Evolutionary conservation across 495 filamentous ascomycete species (phyloP), one percentile per base, ranked within the genome.

Genomic region (Staphylotrichum longicolle): DNA sequence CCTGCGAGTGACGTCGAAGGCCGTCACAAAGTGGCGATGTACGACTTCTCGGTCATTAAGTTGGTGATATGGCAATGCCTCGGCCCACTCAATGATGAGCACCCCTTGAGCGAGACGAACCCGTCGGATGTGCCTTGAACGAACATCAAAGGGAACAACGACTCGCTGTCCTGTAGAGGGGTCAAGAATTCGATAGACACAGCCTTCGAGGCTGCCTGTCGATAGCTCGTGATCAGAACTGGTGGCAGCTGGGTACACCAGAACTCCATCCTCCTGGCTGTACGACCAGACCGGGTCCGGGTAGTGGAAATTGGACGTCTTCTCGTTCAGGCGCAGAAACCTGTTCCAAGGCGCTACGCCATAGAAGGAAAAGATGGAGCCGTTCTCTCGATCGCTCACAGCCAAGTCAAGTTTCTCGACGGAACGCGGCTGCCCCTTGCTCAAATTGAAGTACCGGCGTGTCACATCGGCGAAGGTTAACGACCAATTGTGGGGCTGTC

Each of bases 71-170:
- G 82, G 74, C 20, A 78, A 73, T 1, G 70, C 70, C 66, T 89
- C 84, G 54, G 84, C 85, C 87, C 87, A 90, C 64, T 90, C 87
- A 32, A 89, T 68, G 10, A 88, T 67, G 3, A 90, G 71, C 15
- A 88, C 72, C 3, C 77, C 75, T 39, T 80, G 75, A 37, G 82
- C 78, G 33, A 90, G 70, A 2, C 86, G 78, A 5, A 87, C 66
- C 46, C 86, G 80, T 8, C 87, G 78, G 6, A 89, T 72, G 30
- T 83, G 78, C 61, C 79, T 88, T 5, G 75, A 78, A 11, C 70
- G 65, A 5, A 77, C 71, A 46, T 82, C 75, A 54, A 89, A 86
- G 1, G 85, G 83, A 5, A 88, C 79, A 33, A 74, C 68, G 12
- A 77, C 70, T 27, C 74, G 68, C 7, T 68, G 63, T 15, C 79